A percentile compares a stretch with the other conserved stretches of the same genome.
These are phyloP conservation scores for Paraphaeosphaeria sporulosa DNA, from an alignment of 2,329 filamentous ascomycete species.

Conservation along the genomic window DNA sequence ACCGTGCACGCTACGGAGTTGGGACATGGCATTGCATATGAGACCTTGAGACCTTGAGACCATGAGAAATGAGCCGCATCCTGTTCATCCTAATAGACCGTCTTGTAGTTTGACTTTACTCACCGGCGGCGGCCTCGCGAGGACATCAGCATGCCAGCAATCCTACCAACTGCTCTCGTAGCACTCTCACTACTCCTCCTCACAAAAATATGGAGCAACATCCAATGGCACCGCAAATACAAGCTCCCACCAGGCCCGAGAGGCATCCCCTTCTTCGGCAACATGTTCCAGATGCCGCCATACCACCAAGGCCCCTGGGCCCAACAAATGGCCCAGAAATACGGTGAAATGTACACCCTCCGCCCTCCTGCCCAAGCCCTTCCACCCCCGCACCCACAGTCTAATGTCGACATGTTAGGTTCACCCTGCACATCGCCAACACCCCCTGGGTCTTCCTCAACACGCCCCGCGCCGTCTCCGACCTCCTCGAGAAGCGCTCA, in stretches of 20 bases:
- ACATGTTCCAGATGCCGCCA: slow-evolving; percentile 25
- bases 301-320: slow-evolving; percentile 26
- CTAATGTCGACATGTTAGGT: not conserved
- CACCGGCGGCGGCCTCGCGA: too few relatives aligned
- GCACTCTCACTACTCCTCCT: slow-evolving; percentile 7
- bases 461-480: slow-evolving; percentile 21
- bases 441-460: slow-evolving; percentile 31
- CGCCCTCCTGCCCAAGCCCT: too few relatives aligned
- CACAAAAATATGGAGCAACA: not conserved
- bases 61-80: not conserved
- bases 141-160: slow-evolving; percentile 16
- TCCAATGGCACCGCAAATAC: slow-evolving; percentile 19
- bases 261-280: slow-evolving; percentile 24
- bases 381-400: not conserved
- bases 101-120: too few relatives aligned
- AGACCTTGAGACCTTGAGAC: not conserved
- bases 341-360: slow-evolving; percentile 23
- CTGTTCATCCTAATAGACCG: not conserved
- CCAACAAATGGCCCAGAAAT: slow-evolving; percentile 21
- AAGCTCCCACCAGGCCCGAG: slow-evolving; percentile 17
- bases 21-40: slow-evolving; percentile 9
- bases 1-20: slow-evolving; percentile 17
- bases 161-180: not conserved
- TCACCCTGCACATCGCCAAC: slow-evolving; percentile 22
- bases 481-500: slow-evolving; percentile 26